Evolutionary conservation across 768 basidiomycete species (phyloP), one percentile per base, ranked within the genome.

Genomic region (Pseudohyphozyma bogoriensis): DNA sequence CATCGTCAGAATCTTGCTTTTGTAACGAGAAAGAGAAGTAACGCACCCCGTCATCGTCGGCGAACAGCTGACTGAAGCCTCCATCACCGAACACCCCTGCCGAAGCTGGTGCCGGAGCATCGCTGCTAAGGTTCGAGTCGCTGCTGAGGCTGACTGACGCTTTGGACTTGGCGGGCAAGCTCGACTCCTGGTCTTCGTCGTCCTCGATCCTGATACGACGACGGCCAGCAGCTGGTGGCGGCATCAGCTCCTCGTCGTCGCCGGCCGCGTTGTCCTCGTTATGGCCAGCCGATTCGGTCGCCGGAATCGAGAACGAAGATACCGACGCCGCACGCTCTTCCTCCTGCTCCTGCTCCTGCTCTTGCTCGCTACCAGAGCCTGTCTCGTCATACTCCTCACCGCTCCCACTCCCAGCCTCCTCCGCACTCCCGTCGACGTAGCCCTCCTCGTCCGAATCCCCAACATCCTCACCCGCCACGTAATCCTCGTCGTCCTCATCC

Each of bases 21-120:
- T n/a, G n/a, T n/a, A n/a, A 52, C 6, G 18, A 16, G 3, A 4
- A 29, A 20, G 32, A 36, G 22, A n/a, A 16, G 20, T 29, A 37
- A 13, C 56, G 28, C 24, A 60, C 62, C 26, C 51, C 54, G 40
- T 54, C 42, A 15, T 11, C 63, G 4, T 49, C 60, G 10, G 28
- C 59, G 28, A 31, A 55, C 3, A 24, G 51, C 18, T 65, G 64
- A n/a, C 56, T 58, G 56, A 65, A 61, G 37, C 59, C 60, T 26
- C 55, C 59, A 26, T 47, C 63, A 28, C 22, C 59, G 24, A 31
- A 55, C 29, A 28, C 56, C 3, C 39, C 58, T 56, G 33, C 44
- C 56, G 32, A 65, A 26, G 2, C 22, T 44, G n/a, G 61, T 44
- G 36, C 7, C 36, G n/a, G 51, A 12, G 39, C 20, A 26, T 56